Base-by-base conservation (phyloP, 352 stramenopile species). In the Pythium volutum region DNA sequence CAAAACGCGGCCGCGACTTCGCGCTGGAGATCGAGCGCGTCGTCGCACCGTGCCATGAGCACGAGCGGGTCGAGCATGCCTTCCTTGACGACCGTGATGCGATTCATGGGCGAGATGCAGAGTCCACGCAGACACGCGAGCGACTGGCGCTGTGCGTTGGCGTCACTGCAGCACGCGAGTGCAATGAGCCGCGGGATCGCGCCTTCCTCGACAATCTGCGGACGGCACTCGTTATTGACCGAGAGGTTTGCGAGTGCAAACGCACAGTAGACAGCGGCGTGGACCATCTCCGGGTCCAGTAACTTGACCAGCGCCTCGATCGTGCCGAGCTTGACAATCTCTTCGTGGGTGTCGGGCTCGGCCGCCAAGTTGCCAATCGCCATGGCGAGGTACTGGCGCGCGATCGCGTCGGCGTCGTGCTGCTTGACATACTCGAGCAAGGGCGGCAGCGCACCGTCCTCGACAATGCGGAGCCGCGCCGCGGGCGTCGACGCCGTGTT, bases 321-420 rank as follows among this genome's bases (percentile, higher is more conserved):
- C 5, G 82, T 83, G 39, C 84, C 79, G 4, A 95, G 66, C 56
- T 98, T 94, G 23, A 98, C 87, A 46, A 99, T 96, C 27, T 97
- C 89, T 64, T 98, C 93, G 67, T 98, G 96, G 55, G 95, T 98
- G 31, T 96, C 90, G 0, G 88, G 84, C 45, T 99, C 93, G 11
- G 93, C 93, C 3, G 97, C 90, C 48, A 99, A 63, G 64, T 99
- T 99, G 7, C 96, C 96, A 38, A 99, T 76, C 15, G 84, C 84
- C 93, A 99, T 98, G 2, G 96, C 96, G 27, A 92, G 81, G 56
- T 98, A 99, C 67, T 98, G 94, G 58, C 93, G 84, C n/a, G 86
- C 92, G 52, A 98, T 89, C 27, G 88, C 81, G 67, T 99, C 93
- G 27, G 71, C 79, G 11, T 93, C 79, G 12, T 89, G 69, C 55